Evolutionary conservation across 331 rosid species (phyloP), one percentile per base, ranked within the genome.

Genomic region (Prunus yedoensis): DNA sequence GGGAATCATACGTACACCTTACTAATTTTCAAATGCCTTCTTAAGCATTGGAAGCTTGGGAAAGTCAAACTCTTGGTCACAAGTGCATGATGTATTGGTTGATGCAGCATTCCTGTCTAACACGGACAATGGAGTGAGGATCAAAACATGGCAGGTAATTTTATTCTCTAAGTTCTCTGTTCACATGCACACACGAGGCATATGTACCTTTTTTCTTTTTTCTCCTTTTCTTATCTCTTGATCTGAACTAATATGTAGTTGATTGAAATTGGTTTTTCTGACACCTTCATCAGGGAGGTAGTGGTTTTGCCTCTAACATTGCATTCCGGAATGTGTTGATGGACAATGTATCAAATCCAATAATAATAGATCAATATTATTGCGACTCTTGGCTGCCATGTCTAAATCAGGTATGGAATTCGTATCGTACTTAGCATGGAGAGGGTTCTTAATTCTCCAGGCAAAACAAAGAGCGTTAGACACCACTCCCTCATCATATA

Each of bases 11-110:
- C 47, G 53, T 51, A n/a, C 17, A 10, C 78, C 47, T 62, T 69
- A 69, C 58, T 47, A 30, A 79, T 21, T 63, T 53, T 20, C 70
- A 69, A 75, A 66, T 74, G 51, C 74, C 23, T 82, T 51, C 70
- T 82, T 85, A 89, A 72, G 98, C 82, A 89, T 94, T 74, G 98
- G 98, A 78, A 94, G 98, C 92, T 83, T 94, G 86, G 98, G 98
- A 82, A 91, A 94, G 81, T 71, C 83, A 47, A 68, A 83, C 20
- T 68, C 82, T 21, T 78, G 90, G 91, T 89, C 91, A 50, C 86
- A 79, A 83, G 90, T 91, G 71, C 82, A 51, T 15, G 62, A 91
- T 41, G 83, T 94, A 66, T 20, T 30, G 64, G 91, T 94, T 16
- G 86, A 90, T 68, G 89, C 89, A 79, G 96, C 88, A 80, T 78